phyloP scores from a whole-genome alignment of 768 basidiomycete species.

The Hemileccinum rubropunctum region DNA sequence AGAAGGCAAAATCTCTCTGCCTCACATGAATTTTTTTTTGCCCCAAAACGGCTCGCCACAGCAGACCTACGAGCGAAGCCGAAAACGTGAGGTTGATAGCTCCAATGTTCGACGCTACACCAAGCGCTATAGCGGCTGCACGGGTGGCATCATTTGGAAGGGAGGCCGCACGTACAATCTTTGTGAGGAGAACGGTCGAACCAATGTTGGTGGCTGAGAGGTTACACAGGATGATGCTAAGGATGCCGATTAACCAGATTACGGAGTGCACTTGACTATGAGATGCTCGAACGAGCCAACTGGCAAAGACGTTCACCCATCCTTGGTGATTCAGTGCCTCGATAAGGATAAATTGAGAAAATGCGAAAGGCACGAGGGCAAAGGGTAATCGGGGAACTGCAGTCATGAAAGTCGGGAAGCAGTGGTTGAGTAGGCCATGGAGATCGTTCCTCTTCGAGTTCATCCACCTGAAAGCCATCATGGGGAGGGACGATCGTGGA shows the following conservation, averaged over 20 bases:
- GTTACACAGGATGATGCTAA: conserved; percentile 76
- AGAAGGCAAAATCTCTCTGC: conserved; percentile 62
- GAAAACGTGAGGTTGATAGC: conserved; percentile 89
- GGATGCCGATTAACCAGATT: conserved; percentile 66
- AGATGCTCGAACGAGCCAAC: conserved; percentile 56
- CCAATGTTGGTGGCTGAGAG: conserved; percentile 89
- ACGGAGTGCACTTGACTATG: conserved; percentile 42
- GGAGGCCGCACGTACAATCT: conserved; percentile 58
- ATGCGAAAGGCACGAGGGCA: conserved; percentile 87
- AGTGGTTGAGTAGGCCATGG: too few relatives aligned
- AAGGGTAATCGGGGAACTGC: conserved; percentile 75
- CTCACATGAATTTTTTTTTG: conserved; percentile 69
- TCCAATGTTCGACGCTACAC: conserved; percentile 86
- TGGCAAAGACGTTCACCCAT: conserved; percentile 84
- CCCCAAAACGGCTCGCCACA: conserved; percentile 73
- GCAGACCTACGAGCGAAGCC: conserved; percentile 82
- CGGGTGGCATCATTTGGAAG: conserved; percentile 36
- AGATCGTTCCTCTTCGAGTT: not conserved
- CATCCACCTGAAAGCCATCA: not conserved
- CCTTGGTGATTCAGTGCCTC: conserved; percentile 78
- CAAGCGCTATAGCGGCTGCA: conserved; percentile 72
- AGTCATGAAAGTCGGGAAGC: conserved; percentile 71
- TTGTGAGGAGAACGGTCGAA: conserved; percentile 84
- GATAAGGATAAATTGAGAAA: conserved; percentile 93
- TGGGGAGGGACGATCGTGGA: not conserved